Evolutionary conservation across 164 flowering plant species (phyloP), one percentile per base, ranked within the genome.

Genomic region (Nymphaea colorata): DNA sequence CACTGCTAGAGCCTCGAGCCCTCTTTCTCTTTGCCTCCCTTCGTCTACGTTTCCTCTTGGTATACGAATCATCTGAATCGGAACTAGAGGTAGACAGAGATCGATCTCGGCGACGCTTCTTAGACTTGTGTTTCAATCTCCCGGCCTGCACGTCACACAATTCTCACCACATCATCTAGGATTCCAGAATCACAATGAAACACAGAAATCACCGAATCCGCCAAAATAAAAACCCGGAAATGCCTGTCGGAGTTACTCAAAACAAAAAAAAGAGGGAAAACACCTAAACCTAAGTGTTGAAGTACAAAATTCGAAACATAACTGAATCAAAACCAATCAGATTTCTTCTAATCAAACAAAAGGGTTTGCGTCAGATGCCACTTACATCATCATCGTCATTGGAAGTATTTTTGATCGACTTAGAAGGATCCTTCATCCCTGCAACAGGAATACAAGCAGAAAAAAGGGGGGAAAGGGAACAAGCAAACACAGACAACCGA

Each of bases 21-120:
- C 78, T 83, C 79, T 79, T 88, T 69, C 70, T 86, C 76, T 79
- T 87, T 4, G 12, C 68, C 66, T 68, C 71, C 67, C 61, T 74
- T 18, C 77, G 67, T 53, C 87, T 72, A 43, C 77, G 67, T 74
- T 71, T 84, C 66, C 76, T 80, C 43, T 73, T 70, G 63, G 73
- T 77, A 71, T 69, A 44, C 43, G 68, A 74, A 45, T 77, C 81
- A 68, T 81, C 84, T 25, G 87, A 82, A 75, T 78, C 76, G 71
- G 80, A 86, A 36, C 82, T 77, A 2, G 81, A 78, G 59, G 62
- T 41, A 6, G 82, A 78, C 5, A 63, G 44, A 14, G 95, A 83
- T 76, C 68, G 77, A 69, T 71, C 76, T 25, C 76, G 79, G 4
- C 69, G 82, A 15, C 71, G 70, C 79, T 85, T 93, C 86, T 84